A percentile compares a stretch with the other conserved stretches of the same genome.
Evolutionary conservation across 768 basidiomycete species (phyloP).

Genomic region (Macrolepiota fuliginosa): DNA sequence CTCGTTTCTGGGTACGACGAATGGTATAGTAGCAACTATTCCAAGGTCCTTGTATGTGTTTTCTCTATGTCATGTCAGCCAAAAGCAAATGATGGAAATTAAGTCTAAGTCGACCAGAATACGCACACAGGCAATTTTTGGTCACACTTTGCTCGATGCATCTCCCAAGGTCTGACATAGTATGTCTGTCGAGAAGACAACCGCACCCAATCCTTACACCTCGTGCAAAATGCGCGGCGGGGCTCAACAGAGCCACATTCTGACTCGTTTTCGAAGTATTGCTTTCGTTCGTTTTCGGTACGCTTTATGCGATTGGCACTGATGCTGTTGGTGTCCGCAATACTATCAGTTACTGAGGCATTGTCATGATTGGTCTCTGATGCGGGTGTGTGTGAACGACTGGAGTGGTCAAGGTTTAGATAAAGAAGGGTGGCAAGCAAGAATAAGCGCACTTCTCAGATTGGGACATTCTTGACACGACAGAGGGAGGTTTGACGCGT

Average conservation of each 20-base stretch:
- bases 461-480: background rate
- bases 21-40: conserved; percentile 24
- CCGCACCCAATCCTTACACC: conserved; percentile 55
- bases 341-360: conserved; percentile 54
- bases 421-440: background rate
- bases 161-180: conserved; percentile 59
- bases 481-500: background rate
- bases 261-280: conserved; percentile 62
- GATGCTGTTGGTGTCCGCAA: conserved; percentile 19
- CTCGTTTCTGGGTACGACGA: conserved; percentile 30
- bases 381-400: conserved; percentile 6
- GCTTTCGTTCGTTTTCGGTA: conserved; percentile 58
- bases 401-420: background rate
- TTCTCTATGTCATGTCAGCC: conserved; percentile 16
- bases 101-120: background rate
- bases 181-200: conserved; percentile 57
- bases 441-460: background rate
- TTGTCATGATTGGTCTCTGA: conserved; percentile 33
- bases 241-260: conserved; percentile 56
- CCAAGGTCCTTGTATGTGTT: conserved; percentile 12
- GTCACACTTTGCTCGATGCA: conserved; percentile 55
- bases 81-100: conserved; percentile 17
- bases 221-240: conserved; percentile 54
- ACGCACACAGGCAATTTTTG: conserved; percentile 28
- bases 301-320: conserved; percentile 44